These are phyloP conservation scores for Tulasnella sp. DNA, from an alignment of 768 basidiomycete genomes.

Conservation along the genomic window DNA sequence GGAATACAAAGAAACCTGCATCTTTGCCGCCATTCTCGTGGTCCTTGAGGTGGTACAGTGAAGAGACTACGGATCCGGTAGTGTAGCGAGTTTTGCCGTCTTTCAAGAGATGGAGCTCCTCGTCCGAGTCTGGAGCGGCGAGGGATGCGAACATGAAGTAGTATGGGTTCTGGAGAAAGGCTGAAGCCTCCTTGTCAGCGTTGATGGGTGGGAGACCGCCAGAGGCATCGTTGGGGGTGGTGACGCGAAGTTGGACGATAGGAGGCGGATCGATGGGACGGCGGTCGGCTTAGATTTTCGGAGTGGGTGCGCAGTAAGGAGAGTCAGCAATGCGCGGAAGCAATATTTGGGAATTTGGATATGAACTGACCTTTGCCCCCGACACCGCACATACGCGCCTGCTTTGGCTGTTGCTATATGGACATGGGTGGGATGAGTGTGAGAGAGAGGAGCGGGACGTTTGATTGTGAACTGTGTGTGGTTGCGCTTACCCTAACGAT, in stretches of 20 bases:
- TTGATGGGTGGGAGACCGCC: slow-evolving; percentile 19
- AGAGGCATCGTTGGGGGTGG: slow-evolving; percentile 21
- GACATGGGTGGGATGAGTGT: not conserved
- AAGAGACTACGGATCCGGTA: slow-evolving; percentile 83
- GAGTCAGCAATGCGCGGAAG: not conserved
- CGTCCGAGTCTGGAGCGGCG: slow-evolving; percentile 81
- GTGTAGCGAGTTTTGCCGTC: slow-evolving; percentile 89
- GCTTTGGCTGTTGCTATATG: slow-evolving; percentile 33
- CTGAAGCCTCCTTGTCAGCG: slow-evolving; percentile 13
- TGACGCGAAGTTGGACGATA: slow-evolving; percentile 87
- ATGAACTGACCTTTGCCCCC: slow-evolving; percentile 20
- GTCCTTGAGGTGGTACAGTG: slow-evolving; percentile 82
- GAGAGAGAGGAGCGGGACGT: not conserved
- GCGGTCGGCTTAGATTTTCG: slow-evolving; percentile 58
- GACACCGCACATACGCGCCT: slow-evolving; percentile 34
- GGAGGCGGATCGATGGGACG: slow-evolving; percentile 94
- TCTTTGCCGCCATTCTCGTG: slow-evolving; percentile 52
- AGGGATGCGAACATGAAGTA: slow-evolving; percentile 94
- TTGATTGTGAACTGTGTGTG: slow-evolving; percentile 22
- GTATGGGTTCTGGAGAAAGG: slow-evolving; percentile 81
- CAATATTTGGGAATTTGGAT: not conserved
- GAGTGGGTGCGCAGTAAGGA: not conserved
- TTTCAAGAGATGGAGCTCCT: slow-evolving; percentile 83
- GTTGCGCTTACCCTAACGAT: slow-evolving; percentile 23
- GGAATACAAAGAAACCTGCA: slow-evolving; percentile 94